A percentile compares a stretch with the other conserved stretches of the same genome.
These are phyloP conservation scores for Trebouxiophyceae sp. DNA, from an alignment of 163 green algal species.

Conservation along the genomic window DNA sequence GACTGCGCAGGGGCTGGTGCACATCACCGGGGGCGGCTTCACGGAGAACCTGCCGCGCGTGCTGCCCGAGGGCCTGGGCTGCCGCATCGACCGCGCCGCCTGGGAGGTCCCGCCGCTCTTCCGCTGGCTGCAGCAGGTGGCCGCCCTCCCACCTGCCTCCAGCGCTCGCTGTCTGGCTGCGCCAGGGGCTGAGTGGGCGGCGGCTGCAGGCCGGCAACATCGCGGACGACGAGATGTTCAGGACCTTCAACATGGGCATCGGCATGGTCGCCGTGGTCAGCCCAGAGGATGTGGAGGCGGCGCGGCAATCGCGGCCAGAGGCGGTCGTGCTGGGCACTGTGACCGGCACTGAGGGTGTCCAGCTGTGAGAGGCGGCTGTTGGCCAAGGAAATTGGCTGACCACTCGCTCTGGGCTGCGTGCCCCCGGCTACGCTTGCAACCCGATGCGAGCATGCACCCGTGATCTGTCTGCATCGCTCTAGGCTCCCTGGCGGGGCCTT, in stretches of 20 bases:
- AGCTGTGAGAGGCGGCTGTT: too few relatives aligned
- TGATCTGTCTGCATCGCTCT: too few relatives aligned
- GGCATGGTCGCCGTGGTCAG: conserved; percentile 86
- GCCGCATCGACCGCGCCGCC: conserved; percentile 43
- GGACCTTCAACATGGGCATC: conserved; percentile 98
- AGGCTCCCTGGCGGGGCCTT: too few relatives aligned
- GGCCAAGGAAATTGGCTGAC: too few relatives aligned
- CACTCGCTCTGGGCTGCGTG: too few relatives aligned
- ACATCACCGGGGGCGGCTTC: conserved; percentile 97
- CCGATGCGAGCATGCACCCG: too few relatives aligned
- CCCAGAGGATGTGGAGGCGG: conserved; percentile 38
- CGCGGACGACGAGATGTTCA: conserved; percentile 83
- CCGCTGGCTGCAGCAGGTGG: conserved; percentile 72
- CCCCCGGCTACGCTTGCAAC: too few relatives aligned
- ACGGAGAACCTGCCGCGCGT: conserved; percentile 94
- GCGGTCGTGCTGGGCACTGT: conserved; percentile 69
- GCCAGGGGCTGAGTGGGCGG: too few relatives aligned
- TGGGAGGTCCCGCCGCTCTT: conserved; percentile 75
- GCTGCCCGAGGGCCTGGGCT: conserved; percentile 80
- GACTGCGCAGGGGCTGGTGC: conserved; percentile 63
- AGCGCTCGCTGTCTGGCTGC: too few relatives aligned
- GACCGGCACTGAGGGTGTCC: conserved; percentile 61
- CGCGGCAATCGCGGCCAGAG: conserved; percentile 6
- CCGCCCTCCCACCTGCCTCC: conserved; percentile 1
- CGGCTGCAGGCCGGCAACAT: conserved; percentile 50